These are phyloP conservation scores for Cytospora piceae DNA, from an alignment of 2,329 filamentous ascomycete species.

Conservation along the genomic window DNA sequence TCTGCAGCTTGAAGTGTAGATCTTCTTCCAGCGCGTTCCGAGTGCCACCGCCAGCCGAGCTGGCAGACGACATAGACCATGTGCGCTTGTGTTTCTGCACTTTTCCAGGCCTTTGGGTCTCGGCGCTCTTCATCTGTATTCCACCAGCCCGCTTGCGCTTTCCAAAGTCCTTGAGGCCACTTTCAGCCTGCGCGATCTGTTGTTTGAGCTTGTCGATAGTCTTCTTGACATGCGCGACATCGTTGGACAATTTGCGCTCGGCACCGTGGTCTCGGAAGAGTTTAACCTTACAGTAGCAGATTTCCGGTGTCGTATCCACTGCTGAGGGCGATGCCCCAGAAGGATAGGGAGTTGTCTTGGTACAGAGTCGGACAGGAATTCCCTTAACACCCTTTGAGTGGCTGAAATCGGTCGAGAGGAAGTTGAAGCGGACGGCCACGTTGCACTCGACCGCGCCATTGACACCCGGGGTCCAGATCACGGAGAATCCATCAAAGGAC, in stretches of 20 bases:
- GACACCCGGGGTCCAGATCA: constrained; percentile 79
- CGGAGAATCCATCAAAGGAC: constrained; percentile 92
- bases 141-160: constrained; percentile 64
- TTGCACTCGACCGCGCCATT: constrained; percentile 76
- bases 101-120: constrained; percentile 72
- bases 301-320: constrained; percentile 62
- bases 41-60: constrained; percentile 56
- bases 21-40: constrained; percentile 71
- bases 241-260: constrained; percentile 92
- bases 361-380: constrained; percentile 89
- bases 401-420: constrained; percentile 96
- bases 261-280: constrained; percentile 95
- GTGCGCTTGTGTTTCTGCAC: constrained; percentile 88
- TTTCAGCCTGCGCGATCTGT: constrained; percentile 80
- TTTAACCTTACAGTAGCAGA: constrained; percentile 96
- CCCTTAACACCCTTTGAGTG: constrained; percentile 99
- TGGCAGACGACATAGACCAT: constrained; percentile 89
- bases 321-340: constrained; percentile 51
- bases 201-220: constrained; percentile 95
- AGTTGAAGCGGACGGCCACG: constrained; percentile 94
- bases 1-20: constrained; percentile 75
- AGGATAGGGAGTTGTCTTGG: constrained; percentile 77
- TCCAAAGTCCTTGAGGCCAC: constrained; percentile 67
- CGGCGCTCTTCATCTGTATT: constrained; percentile 45
- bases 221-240: constrained; percentile 93